A percentile compares a stretch with the other conserved stretches of the same genome.
phyloP scores from a whole-genome alignment of 345 rosid species.

The Murraya paniculata region DNA sequence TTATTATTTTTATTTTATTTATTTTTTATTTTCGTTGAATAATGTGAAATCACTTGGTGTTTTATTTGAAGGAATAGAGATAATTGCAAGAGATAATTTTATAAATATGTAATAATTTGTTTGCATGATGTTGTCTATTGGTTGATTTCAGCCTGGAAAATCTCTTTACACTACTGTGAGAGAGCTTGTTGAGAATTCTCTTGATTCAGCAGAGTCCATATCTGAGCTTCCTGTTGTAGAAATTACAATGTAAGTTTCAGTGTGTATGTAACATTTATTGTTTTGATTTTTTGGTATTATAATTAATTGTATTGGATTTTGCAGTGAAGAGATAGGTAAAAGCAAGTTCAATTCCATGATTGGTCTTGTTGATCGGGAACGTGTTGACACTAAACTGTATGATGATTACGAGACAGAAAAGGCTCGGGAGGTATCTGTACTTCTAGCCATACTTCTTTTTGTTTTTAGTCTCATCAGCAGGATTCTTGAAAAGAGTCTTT shows the following conservation, averaged over 20 bases:
- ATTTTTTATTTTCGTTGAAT: no score
- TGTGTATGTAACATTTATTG: background rate
- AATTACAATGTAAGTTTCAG: slow-evolving; percentile 63
- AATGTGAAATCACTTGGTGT: background rate
- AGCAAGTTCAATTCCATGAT: slow-evolving; percentile 91
- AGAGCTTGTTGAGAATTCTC: slow-evolving; percentile 91
- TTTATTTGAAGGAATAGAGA: background rate
- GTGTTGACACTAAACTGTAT: slow-evolving; percentile 74
- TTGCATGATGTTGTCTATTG: background rate
- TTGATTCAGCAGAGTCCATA: slow-evolving; percentile 91
- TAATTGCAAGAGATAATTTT: background rate
- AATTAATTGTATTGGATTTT: slow-evolving; percentile 22
- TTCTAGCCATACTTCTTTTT: slow-evolving; percentile 9
- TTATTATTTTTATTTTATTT: no score
- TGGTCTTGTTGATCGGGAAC: slow-evolving; percentile 85
- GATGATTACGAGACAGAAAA: slow-evolving; percentile 90
- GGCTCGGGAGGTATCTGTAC: slow-evolving; percentile 78
- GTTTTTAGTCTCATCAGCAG: slow-evolving; percentile 9
- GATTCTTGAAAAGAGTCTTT: background rate
- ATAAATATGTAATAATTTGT: background rate
- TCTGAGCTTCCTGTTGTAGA: slow-evolving; percentile 89
- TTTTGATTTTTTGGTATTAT: background rate
- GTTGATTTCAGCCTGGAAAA: slow-evolving; percentile 79
- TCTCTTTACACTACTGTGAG: slow-evolving; percentile 85
- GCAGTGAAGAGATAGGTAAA: slow-evolving; percentile 87